Conservation (phyloP, 2,329 filamentous ascomycete genomes). For the Sporothrix phasma region DNA sequence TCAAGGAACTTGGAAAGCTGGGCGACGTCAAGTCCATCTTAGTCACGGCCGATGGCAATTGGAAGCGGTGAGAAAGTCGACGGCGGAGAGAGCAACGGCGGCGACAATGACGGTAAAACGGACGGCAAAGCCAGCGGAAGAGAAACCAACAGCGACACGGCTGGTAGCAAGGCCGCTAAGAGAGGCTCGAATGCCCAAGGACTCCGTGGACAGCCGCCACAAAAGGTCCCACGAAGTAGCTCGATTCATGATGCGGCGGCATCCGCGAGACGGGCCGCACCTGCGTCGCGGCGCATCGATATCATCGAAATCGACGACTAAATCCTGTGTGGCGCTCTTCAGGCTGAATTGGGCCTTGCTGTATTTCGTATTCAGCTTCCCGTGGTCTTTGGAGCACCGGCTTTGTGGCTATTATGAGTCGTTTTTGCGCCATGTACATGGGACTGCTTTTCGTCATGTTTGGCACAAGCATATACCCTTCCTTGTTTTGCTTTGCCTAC, state of each 20-base stretch:
- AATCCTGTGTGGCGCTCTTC: neutral
- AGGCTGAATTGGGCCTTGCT: neutral
- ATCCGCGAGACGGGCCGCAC: neutral
- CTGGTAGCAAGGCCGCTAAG: neutral
- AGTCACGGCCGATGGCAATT: slow-evolving; percentile 51
- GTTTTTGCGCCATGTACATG: neutral
- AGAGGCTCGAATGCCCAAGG: neutral
- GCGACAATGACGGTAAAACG: neutral
- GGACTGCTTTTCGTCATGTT: neutral
- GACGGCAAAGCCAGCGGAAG: neutral
- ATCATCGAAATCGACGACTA: slow-evolving; percentile 15
- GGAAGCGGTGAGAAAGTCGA: slow-evolving; percentile 19
- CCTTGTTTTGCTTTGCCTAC: neutral
- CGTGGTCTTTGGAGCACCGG: neutral
- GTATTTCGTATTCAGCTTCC: neutral
- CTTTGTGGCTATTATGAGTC: neutral
- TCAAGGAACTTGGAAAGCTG: slow-evolving; percentile 41
- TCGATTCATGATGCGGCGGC: neutral
- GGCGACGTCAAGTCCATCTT: slow-evolving; percentile 47
- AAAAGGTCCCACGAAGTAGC: neutral
- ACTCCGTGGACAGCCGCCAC: neutral
- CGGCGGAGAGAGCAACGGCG: slow-evolving; percentile 27
- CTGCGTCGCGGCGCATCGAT: neutral
- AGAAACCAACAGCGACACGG: neutral
- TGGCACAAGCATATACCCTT: neutral